phyloP scores from a whole-genome alignment of 2,329 filamentous ascomycete species.

The Penicillium rolfsii region DNA sequence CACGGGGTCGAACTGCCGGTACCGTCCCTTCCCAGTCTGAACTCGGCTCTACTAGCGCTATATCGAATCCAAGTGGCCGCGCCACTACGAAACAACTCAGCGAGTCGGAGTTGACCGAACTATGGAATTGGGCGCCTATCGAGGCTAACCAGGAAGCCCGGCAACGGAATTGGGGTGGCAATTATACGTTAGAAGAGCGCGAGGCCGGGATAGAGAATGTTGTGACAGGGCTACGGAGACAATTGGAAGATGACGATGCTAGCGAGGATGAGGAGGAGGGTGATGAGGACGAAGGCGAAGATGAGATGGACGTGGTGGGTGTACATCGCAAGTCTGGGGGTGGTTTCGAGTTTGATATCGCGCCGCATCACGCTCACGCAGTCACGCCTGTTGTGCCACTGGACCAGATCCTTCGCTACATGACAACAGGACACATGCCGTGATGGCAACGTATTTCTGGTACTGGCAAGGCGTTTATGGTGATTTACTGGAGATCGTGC shows the following conservation, averaged over 20 bases:
- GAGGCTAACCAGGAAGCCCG: conserved; percentile 52
- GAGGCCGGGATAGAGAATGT: conserved; percentile 69
- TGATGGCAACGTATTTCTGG: conserved; percentile 1
- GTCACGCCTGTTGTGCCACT: conserved; percentile 44
- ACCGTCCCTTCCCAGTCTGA: conserved; percentile 12
- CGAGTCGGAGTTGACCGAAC: conserved; percentile 56
- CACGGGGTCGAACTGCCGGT: conserved; percentile 59
- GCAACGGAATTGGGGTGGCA: conserved; percentile 59
- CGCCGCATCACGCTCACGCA: conserved; percentile 30
- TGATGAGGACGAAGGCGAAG: conserved; percentile 48
- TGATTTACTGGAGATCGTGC: background rate
- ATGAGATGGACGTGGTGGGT: conserved; percentile 48
- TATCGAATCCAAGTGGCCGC: conserved; percentile 25
- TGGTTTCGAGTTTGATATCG: conserved; percentile 42
- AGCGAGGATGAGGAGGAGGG: conserved; percentile 55
- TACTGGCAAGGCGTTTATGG: background rate
- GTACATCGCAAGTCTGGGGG: conserved; percentile 39
- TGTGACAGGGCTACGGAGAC: conserved; percentile 68
- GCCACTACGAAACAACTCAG: conserved; percentile 34
- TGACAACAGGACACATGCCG: conserved; percentile 50
- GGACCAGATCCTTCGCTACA: conserved; percentile 54
- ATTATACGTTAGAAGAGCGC: conserved; percentile 73
- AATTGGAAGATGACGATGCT: conserved; percentile 59
- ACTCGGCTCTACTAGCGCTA: conserved; percentile 2
- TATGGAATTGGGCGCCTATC: conserved; percentile 63